Evolutionary conservation across 805 yeast species (phyloP), one percentile per base, ranked within the genome.

Genomic region (Saccharomycopsis malanga): DNA sequence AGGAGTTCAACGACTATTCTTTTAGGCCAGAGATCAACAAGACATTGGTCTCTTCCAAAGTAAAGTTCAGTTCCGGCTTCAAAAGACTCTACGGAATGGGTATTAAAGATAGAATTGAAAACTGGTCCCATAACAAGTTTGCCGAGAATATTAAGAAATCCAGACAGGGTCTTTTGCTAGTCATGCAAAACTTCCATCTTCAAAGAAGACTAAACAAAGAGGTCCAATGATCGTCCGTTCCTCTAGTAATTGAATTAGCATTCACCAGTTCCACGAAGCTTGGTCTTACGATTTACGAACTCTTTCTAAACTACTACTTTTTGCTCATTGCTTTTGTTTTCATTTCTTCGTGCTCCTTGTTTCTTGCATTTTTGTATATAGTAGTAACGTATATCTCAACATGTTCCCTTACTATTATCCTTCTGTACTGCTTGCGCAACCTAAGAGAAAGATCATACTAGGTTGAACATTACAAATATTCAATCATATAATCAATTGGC

Each of bases 121-220:
- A 71, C 29, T 87, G 96, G 95, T 79, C 94, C 24, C 79, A 76
- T 57, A 71, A 70, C 18, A 75, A 74, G 61, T 87, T 89, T 61
- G 70, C 76, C 39, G 81, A 80, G 46, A 84, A 87, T 59, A 67
- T 85, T 52, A 67, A 63, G 45, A 77, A 76, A 54, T 78, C 88
- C 15, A 73, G 86, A 53, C 67, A 74, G 53, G 96, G 96, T 2
- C 74, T 89, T 73, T 68, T 76, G 44, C 77, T 75, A 61, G 96
- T 87, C 17, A 83, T 89, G 87, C 77, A 79, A 53, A 71, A 69
- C 54, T 67, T 81, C 39, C 41, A 41, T 27, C 4, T 37, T 17
- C 43, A 44, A 70, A 73, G 52, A 67, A 32, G 36, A n/a, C n/a
- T n/a, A n/a, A n/a, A n/a, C n/a, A n/a, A n/a, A n/a, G n/a, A n/a